Evolutionary conservation across 441 rosid species (phyloP).

Genomic region (Heliophila coronopifolia): DNA sequence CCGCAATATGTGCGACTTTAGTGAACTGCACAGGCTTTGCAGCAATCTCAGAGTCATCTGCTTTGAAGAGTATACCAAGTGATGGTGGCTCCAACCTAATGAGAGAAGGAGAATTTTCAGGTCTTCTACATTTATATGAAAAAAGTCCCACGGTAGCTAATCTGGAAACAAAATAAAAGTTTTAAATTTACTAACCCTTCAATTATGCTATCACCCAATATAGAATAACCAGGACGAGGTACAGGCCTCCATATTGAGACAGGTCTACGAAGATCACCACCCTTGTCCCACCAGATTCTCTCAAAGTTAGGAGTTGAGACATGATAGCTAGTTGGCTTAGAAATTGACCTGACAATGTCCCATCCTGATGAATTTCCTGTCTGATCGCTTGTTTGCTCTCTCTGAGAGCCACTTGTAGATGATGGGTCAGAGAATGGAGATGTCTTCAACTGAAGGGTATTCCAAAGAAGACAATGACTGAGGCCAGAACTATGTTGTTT

Average conservation of each 20-base stretch:
- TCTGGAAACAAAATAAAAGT: background rate
- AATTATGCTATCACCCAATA: constrained; percentile 84
- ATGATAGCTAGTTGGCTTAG: constrained; percentile 58
- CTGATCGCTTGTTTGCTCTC: constrained; percentile 40
- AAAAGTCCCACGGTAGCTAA: background rate
- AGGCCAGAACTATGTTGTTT: constrained; percentile 53
- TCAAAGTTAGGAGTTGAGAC: constrained; percentile 86
- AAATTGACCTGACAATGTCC: constrained; percentile 76
- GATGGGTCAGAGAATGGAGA: constrained; percentile 35
- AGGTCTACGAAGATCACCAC: constrained; percentile 78
- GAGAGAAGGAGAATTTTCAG: constrained; percentile 28
- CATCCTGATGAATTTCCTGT: constrained; percentile 69
- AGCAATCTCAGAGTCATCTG: constrained; percentile 69
- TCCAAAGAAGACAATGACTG: constrained; percentile 76
- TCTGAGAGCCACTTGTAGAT: constrained; percentile 30
- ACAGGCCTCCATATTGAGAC: constrained; percentile 97
- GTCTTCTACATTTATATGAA: constrained; percentile 19
- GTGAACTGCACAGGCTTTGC: constrained; percentile 90
- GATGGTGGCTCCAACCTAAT: constrained; percentile 89
- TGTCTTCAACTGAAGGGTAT: constrained; percentile 44
- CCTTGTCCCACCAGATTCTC: constrained; percentile 99
- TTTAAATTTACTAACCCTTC: constrained; percentile 65
- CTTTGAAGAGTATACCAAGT: constrained; percentile 72
- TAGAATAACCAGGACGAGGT: constrained; percentile 65
- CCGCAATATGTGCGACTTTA: constrained; percentile 76